Percentiles rank a stretch among this genome's conserved stretches.
These are phyloP conservation scores for Ustilago lituana DNA, from an alignment of 1,284 basidiomycete species.

Conservation along the genomic window DNA sequence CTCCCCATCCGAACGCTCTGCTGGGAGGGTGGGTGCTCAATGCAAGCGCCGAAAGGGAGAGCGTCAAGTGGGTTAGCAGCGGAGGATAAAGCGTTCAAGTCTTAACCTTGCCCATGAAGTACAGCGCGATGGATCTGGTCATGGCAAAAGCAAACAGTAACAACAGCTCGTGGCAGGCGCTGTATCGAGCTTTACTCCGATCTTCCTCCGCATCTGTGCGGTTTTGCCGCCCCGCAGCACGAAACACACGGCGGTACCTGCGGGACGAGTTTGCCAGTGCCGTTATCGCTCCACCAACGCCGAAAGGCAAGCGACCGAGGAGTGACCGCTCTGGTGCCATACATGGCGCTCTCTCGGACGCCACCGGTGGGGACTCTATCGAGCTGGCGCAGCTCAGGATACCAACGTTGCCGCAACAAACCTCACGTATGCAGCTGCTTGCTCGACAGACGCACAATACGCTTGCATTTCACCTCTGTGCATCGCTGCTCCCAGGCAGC, in stretches of 20 bases:
- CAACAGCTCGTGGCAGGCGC: slow-evolving; percentile 7
- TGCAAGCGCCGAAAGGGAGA: too few species aligned
- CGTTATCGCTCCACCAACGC: not conserved
- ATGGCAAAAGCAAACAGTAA: not conserved
- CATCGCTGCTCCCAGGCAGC: slow-evolving; percentile 14
- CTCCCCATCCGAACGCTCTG: too few species aligned
- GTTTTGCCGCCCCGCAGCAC: slow-evolving; percentile 43
- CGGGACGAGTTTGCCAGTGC: slow-evolving; percentile 33
- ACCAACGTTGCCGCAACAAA: too few species aligned
- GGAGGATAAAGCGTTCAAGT: not conserved
- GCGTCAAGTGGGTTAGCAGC: too few species aligned
- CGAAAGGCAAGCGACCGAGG: not conserved
- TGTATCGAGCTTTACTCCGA: slow-evolving; percentile 34
- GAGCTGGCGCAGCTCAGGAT: not conserved
- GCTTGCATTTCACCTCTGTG: slow-evolving; percentile 35
- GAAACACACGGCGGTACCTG: slow-evolving; percentile 46
- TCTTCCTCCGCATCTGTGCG: slow-evolving; percentile 34
- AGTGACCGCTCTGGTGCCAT: too few species aligned
- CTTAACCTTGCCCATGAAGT: too few species aligned
- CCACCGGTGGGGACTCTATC: not conserved
- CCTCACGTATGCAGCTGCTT: slow-evolving; percentile 2
- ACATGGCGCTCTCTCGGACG: not conserved
- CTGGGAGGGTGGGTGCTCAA: too few species aligned
- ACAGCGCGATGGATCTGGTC: slow-evolving; percentile 2
- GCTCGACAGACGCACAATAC: slow-evolving; percentile 17